Conservation (phyloP, 306 rosid genomes). For the Abrus precatorius region DNA sequence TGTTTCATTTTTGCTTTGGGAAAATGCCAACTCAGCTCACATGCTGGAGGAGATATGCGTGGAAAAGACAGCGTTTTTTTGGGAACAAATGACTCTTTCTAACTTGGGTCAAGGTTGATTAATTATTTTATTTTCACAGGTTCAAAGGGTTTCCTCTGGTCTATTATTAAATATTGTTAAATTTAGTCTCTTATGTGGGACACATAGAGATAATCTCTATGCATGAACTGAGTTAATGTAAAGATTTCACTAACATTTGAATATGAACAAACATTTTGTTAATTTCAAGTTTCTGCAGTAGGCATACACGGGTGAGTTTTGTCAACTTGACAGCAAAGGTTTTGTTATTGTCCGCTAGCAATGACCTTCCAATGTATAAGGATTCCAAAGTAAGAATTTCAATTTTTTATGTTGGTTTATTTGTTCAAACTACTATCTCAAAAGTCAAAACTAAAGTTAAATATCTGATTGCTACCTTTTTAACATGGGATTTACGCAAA, state of each 20-base stretch:
- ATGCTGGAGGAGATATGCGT: constrained; percentile 36
- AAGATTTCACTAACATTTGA: not conserved
- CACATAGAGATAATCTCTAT: constrained; percentile 2
- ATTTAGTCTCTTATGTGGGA: not conserved
- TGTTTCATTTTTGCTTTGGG: constrained; percentile 33
- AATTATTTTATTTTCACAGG: constrained; percentile 11
- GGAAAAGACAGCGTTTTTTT: constrained; percentile 37
- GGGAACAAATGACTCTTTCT: constrained; percentile 21
- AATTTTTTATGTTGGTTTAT: not conserved
- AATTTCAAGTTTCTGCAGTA: constrained; percentile 3
- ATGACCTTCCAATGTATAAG: constrained; percentile 19
- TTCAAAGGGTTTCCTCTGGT: constrained; percentile 30
- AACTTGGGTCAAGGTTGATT: constrained; percentile 35
- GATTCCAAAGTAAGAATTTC: not conserved
- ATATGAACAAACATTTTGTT: not conserved
- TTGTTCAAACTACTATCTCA: constrained; percentile 35
- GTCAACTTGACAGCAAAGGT: constrained; percentile 55
- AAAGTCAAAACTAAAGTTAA: constrained; percentile 7
- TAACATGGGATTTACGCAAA: not conserved
- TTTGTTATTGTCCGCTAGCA: constrained; percentile 30
- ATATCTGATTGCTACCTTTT: not conserved
- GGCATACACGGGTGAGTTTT: constrained; percentile 35
- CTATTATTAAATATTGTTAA: not conserved
- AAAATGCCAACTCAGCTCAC: constrained; percentile 59
- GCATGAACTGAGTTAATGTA: constrained; percentile 5